Evolutionary conservation across 1,284 basidiomycete species (phyloP), one percentile per base, ranked within the genome.

Genomic region (Boletus semigastroideus): DNA sequence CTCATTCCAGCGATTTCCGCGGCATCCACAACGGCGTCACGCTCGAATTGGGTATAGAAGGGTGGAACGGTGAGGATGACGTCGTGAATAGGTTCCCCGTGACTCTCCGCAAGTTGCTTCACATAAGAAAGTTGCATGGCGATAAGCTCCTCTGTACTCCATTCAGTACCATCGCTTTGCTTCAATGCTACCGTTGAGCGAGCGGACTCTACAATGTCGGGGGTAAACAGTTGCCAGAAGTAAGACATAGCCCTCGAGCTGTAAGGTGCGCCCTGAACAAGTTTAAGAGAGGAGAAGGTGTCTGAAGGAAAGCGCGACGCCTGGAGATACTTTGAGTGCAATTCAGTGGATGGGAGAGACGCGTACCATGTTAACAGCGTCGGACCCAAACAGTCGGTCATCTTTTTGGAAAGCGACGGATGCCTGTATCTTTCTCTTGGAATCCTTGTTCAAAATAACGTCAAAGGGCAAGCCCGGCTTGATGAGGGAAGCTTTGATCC

Each of bases 381-480:
- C 94, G 30, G 82, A 76, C 5, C 94, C 93, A 72, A 98, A 95
- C 33, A 95, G 72, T 52, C 94, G 78, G 66, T 98, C 95, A 16
- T 85, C 83, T 59, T 82, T 81, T 74, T 92, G 95, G 90, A 90
- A 96, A 30, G 80, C 88, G 0, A 98, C 90, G 2, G 87, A 84
- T 20, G 91, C 85, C 61, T 90, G 88, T 48, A 98, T 93, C 75
- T 99, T 99, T 58, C 96, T 81, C 75, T 98, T 98, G 38, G 93
- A 96, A 70, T 98, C 96, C 68, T 92, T 91, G 74, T 97, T 95
- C 46, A 99, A 78, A 33, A 99, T 78, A 30, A 99, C 92, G 72
- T 99, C 96, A 64, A 99, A 97, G 1, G 96, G 94, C 46, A 92
- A 77, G 38, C 95, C 96, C 1, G 96, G 96, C 67, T 96, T 96